Conservation (phyloP, 176 grass and related monocot genomes). For the Lolium rigidum region DNA sequence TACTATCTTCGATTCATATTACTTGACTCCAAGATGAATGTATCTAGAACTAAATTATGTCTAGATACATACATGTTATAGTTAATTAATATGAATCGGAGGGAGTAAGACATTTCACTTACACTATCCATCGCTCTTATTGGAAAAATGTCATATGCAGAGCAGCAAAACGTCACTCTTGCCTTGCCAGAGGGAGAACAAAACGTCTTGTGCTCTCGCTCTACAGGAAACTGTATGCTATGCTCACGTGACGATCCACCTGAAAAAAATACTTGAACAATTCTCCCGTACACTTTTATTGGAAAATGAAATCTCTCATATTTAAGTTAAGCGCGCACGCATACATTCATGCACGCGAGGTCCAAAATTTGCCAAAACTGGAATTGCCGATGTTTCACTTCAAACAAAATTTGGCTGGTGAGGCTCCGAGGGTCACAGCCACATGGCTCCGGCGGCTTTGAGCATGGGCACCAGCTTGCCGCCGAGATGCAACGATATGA, state of each 20-base stretch:
- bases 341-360: conserved; percentile 3
- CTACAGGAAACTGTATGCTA: neutral
- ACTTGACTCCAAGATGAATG: too few species aligned
- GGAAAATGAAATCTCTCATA: neutral
- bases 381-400: neutral
- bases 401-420: neutral
- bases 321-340: neutral
- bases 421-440: conserved; percentile 45
- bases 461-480: conserved; percentile 66
- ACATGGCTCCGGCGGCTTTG: conserved; percentile 56
- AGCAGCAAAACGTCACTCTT: neutral
- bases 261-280: neutral
- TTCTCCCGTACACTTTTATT: too few species aligned
- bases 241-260: neutral
- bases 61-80: too few species aligned
- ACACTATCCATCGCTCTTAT: too few species aligned
- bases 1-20: too few species aligned
- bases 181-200: neutral
- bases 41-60: too few species aligned
- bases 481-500: conserved; percentile 64
- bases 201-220: neutral
- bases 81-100: too few species aligned
- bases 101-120: too few species aligned
- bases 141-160: too few species aligned
- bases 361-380: neutral